Base-by-base conservation (phyloP, 1,284 basidiomycete species). In the Leccinum angustisporum region DNA sequence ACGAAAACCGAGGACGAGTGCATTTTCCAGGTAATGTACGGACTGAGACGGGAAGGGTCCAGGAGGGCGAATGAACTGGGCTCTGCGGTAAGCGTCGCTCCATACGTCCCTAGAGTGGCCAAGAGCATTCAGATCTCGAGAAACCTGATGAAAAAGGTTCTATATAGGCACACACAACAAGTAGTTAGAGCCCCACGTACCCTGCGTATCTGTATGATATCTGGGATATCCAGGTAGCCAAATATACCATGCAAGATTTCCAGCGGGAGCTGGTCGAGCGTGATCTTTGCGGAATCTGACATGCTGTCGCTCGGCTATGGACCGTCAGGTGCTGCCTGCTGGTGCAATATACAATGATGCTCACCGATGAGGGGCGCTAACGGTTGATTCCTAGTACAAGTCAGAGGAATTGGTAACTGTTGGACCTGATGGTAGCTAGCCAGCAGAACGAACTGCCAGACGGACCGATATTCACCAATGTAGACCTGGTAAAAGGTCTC, bases 41-140 rank as follows among this genome's bases (percentile, higher is more conserved):
- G 65, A 63, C 11, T 68, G 67, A 2, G 54, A 63, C 10, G 27
- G 59, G n/a, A 68, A 71, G 4, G 69, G 67, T 0, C 67, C 69
- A 0, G 69, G 67, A 34, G 67, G 67, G 34, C 40, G 53, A 60
- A 70, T 31, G n/a, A 67, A 69, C 2, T 55, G 5, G 36, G 63
- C 54, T 5, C 30, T 66, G 43, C 59, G 63, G 54, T 71, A 70
- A 7, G 48, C 60, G 7, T 60, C 33, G 13, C 59, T 55, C 67
- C 69, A 68, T 18, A 71, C 14, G n/a, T 54, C 53, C 43, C 59
- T 61, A 30, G n/a, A 46, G 33, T 18, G 58, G 40, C 34, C 63
- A 4, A 59, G 21, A 3, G 8, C 33, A 4, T 68, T 61, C 25
- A 71, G 36, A 48, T 56, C 58, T 27, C 54, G 68, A 43, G 66